Evolutionary conservation across 805 yeast genomes (phyloP), one percentile per base, ranked within the genome.

Genomic region (Komagataella kurtzmanii): DNA sequence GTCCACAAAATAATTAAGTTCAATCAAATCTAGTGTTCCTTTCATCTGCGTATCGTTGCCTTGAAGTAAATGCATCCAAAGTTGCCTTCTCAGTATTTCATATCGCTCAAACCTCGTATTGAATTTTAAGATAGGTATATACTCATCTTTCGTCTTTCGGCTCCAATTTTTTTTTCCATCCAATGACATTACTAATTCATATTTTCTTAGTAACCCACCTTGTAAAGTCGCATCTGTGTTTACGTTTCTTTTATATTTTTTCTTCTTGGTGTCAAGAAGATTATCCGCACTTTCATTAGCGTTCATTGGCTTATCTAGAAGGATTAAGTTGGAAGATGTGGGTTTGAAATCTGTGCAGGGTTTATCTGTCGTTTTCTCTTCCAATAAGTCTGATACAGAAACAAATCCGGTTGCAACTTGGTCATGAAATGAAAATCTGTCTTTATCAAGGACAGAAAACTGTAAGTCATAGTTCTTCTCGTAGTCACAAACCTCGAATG

Each of bases 371-470:
- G 40, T 30, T 8, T 10, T 30, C 5, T 30, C 21, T 23, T 36
- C 49, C 8, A 48, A 30, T 14, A 49, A 18, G 6, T 43, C 24
- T 6, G 24, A 47, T 48, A 88, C 68, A 0, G 85, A 76, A 17
- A 88, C 62, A 3, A 78, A 67, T 5, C 80, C 79, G 19, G 71
- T 70, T 6, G 95, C 96, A 10, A 93, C 88, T 47, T 80, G 76
- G 59, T 91, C 97, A 64, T 93, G 88, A 56, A 76, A 81, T 0
- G 97, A 81, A 54, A 90, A 75, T 40, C 80, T 76, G 63, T 91
- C 99, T 56, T 84, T 86, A 63, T 91, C 99, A 62, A 88, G 69
- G 3, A 93, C 81, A 24, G 83, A 75, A 60, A 91, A 81, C 51
- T 77, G 76, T 49, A 93, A 68, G 50, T 83, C 77, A 61, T 74